A percentile compares a stretch with the other conserved stretches of the same genome.
Evolutionary conservation across 2,329 filamentous ascomycete species (phyloP).

Genomic region (Colletotrichum sublineola): DNA sequence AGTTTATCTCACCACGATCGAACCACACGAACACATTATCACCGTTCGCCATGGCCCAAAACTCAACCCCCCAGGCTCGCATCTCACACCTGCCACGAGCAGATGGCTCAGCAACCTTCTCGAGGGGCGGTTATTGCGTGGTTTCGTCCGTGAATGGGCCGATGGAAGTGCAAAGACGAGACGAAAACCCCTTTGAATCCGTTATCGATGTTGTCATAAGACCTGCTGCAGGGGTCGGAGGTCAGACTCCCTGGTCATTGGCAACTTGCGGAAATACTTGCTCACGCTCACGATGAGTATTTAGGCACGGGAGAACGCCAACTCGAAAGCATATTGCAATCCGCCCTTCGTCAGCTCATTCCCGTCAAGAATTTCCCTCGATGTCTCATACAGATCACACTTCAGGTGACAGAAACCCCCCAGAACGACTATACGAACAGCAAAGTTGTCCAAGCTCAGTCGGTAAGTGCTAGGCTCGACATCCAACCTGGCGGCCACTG

Average conservation of each 20-base stretch:
- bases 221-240: slow-evolving; percentile 86
- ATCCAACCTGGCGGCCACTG: background rate
- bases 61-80: slow-evolving; percentile 63
- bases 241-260: slow-evolving; percentile 58
- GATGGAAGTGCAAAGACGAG: slow-evolving; percentile 87
- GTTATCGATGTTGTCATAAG: slow-evolving; percentile 90
- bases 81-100: slow-evolving; percentile 75
- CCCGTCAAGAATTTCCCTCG: slow-evolving; percentile 82
- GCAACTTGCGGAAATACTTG: slow-evolving; percentile 31
- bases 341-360: slow-evolving; percentile 79
- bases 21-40: background rate
- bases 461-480: slow-evolving; percentile 60
- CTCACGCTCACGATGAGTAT: slow-evolving; percentile 47
- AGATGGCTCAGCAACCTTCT: slow-evolving; percentile 85
- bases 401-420: slow-evolving; percentile 81
- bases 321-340: slow-evolving; percentile 81
- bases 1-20: background rate
- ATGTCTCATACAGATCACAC: slow-evolving; percentile 82
- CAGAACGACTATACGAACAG: slow-evolving; percentile 74
- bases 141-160: slow-evolving; percentile 92
- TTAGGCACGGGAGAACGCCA: slow-evolving; percentile 81
- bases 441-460: slow-evolving; percentile 70
- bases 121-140: slow-evolving; percentile 82
- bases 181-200: slow-evolving; percentile 93
- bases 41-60: slow-evolving; percentile 34